Conservation (phyloP, 1,284 basidiomycete genomes). For the Pseudomicrostroma phylloplanum region DNA sequence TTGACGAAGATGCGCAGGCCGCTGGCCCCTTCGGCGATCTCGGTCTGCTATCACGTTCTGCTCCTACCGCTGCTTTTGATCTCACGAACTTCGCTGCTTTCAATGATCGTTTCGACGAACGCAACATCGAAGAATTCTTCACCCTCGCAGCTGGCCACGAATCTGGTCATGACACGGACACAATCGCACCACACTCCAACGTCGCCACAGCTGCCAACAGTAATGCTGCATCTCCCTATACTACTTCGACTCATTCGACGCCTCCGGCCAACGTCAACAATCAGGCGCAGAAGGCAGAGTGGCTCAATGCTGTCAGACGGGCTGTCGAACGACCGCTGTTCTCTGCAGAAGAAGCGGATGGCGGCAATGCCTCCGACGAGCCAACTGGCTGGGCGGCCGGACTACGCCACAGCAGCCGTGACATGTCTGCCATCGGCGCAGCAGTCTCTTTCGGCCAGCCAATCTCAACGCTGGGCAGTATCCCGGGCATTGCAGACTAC, state of each 20-base stretch:
- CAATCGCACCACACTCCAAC: neutral
- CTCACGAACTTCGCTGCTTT: constrained; percentile 30
- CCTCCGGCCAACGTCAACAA: neutral
- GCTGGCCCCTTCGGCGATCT: neutral
- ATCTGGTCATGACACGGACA: no score
- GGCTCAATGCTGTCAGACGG: constrained; percentile 37
- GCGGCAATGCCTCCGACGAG: neutral
- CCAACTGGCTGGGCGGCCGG: constrained; percentile 4
- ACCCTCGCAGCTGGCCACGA: neutral
- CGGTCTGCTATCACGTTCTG: constrained; percentile 28
- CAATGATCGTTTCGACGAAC: constrained; percentile 6
- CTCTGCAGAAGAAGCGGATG: constrained; percentile 12
- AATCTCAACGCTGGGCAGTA: constrained; percentile 41
- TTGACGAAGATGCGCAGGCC: neutral
- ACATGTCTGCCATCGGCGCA: constrained; percentile 41
- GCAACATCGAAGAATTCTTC: constrained; percentile 8
- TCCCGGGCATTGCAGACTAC: constrained; percentile 47
- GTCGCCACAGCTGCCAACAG: neutral
- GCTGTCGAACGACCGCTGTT: constrained; percentile 43
- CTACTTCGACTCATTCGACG: neutral
- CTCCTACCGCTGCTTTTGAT: constrained; percentile 27
- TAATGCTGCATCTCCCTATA: neutral
- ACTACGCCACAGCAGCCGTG: constrained; percentile 20
- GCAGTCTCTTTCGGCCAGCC: constrained; percentile 34
- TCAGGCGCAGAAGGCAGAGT: constrained; percentile 19